Evolutionary conservation across 805 yeast species (phyloP), one percentile per base, ranked within the genome.

Genomic region (Wickerhamiella bombiphila): DNA sequence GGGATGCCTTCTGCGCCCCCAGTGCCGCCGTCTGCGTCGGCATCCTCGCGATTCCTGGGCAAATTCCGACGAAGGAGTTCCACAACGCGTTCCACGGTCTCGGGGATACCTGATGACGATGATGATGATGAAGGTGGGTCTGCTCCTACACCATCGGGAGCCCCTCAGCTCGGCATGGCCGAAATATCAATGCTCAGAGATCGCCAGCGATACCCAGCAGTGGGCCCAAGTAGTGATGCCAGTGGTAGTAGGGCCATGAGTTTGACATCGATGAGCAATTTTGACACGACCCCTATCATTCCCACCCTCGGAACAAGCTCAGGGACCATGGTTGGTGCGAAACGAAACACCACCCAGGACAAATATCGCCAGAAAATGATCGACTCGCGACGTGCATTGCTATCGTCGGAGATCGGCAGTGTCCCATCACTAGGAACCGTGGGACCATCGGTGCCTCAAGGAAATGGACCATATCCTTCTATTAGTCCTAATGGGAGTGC

Each of bases 251-350:
- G 58, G 6, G 44, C 60, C 15, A 50, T 53, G 56, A 48, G 56
- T 6, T 48, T 55, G 36, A 48, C 52, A n/a, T 38, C 52, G 19
- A 53, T 52, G 56, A 50, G 56, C 16, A 41, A 40, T 26, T 51
- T 45, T 39, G 61, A 58, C 42, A 50, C 62, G 5, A 51, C 61
- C 20, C 62, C 62, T 16, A 44, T 57, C 28, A 56, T 58, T 32
- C 62, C 62, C 22, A 53, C 49, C 37, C 36, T 58, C 16, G 20
- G 38, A 37, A 29, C 34, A 35, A 24, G 29, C 35, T n/a, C n/a
- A n/a, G n/a, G n/a, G n/a, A n/a, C n/a, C n/a, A n/a, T n/a, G n/a
- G n/a, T n/a, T n/a, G n/a, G n/a, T n/a, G n/a, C n/a, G n/a, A 21
- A 30, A 16, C 7, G 33, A 22, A 6, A 30, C 8, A 35, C 40